Base-by-base conservation (phyloP, 306 rosid genomes). In the Cyamopsis tetragonoloba region DNA sequence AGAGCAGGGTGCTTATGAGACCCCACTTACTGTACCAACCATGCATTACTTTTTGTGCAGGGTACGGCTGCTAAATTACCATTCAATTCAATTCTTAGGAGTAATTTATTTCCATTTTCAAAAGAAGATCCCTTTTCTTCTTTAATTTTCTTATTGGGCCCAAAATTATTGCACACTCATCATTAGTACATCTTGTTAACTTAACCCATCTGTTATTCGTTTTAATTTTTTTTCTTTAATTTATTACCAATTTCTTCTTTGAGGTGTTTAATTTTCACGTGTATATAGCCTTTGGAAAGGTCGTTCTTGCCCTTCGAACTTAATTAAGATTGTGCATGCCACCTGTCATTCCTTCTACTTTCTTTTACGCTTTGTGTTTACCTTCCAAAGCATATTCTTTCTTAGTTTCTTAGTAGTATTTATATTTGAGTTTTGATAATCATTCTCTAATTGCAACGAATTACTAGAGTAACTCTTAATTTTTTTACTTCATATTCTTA, bases 21-120 rank as follows among this genome's bases (percentile, higher is more conserved):
- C 78, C 65, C 71, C 57, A 72, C 77, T 13, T 17, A 49, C 43
- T 48, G 32, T 71, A 4, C 55, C 54, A 49, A 38, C 46, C 46
- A 61, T 71, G 64, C 77, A 72, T 72, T 38, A 73, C 77, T 73
- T 62, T 51, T 51, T 50, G 71, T 62, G 65, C 65, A 73, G 77
- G 11, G 77, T 71, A 60, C 77, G 70, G 43, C 30, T 22, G 0
- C 42, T 23, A 43, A 59, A 47, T n/a, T 68, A 24, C 49, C 53
- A 34, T 71, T 71, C 56, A 54, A 26, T 47, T 41, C 15, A 39
- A 10, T n/a, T 4, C 3, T 20, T 0, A n/a, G n/a, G n/a, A n/a
- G n/a, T n/a, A n/a, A n/a, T n/a, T 0, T 32, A 0, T 51, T 37
- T 6, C 23, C 15, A 6, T 41, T n/a, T 39, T 38, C 39, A 26